Percentiles rank a stretch among this genome's conserved stretches.
Evolutionary conservation across 1,139 yeast genomes (phyloP).

Genomic region (Pichia sp.): DNA sequence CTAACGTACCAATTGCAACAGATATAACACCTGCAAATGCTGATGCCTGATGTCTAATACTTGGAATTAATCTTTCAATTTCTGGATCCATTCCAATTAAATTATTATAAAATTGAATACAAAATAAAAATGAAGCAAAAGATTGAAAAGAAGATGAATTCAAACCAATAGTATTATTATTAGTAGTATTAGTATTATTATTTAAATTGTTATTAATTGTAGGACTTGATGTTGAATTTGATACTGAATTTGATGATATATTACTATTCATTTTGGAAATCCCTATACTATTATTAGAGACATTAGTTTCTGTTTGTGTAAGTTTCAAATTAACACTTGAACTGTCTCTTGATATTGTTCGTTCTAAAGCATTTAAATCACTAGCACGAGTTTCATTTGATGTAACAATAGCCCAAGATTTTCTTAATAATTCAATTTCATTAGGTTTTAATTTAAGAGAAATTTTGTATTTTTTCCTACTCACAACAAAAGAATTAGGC

Average conservation of each 20-base stretch:
- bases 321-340: constrained; percentile 4
- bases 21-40: constrained; percentile 65
- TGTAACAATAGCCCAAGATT: constrained; percentile 34
- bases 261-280: too few relatives aligned
- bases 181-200: constrained; percentile 15
- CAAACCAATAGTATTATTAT: too few relatives aligned
- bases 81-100: constrained; percentile 29
- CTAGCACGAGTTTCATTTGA: constrained; percentile 14
- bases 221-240: not conserved
- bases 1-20: constrained; percentile 31
- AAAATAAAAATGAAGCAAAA: constrained; percentile 34
- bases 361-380: constrained; percentile 3
- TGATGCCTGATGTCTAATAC: constrained; percentile 44
- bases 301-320: not conserved
- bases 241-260: not conserved
- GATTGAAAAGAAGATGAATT: constrained; percentile 7
- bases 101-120: constrained; percentile 32
- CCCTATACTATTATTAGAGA: not conserved
- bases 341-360: constrained; percentile 5
- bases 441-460: constrained; percentile 29
- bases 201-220: not conserved
- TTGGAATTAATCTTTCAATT: constrained; percentile 31
- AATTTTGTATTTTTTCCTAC: constrained; percentile 25
- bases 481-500: constrained; percentile 26
- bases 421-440: constrained; percentile 36